phyloP scores from a whole-genome alignment of 2,329 filamentous ascomycete genomes.

The Beauveria scarabaeidicola region DNA sequence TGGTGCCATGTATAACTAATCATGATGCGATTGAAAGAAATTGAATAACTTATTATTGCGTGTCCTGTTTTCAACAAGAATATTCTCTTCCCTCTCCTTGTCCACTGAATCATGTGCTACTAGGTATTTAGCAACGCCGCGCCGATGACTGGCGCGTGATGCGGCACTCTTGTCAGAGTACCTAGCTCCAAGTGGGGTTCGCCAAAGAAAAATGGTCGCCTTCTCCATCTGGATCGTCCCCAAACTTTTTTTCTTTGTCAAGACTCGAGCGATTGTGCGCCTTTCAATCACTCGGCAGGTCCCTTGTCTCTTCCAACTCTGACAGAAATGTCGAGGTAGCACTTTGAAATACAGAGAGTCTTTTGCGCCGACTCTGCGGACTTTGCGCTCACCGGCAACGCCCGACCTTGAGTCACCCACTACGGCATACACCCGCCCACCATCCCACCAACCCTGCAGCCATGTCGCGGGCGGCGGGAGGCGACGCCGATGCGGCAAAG shows the following conservation, averaged over 20 bases:
- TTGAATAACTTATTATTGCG: not conserved
- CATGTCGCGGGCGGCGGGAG: conserved; percentile 16
- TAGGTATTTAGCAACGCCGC: not conserved
- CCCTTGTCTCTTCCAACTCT: not conserved
- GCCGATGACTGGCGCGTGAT: not conserved
- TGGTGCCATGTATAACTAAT: conserved; percentile 2
- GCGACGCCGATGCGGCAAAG: conserved; percentile 32
- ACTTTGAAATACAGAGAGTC: not conserved
- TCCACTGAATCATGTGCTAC: not conserved
- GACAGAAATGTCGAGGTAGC: conserved; percentile 5
- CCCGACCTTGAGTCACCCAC: conserved; percentile 4
- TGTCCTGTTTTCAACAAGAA: not conserved
- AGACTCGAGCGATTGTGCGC: not conserved
- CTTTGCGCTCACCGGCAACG: not conserved
- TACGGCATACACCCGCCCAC: not conserved
- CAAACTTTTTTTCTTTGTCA: conserved; percentile 7
- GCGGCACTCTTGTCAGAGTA: not conserved
- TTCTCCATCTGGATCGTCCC: conserved; percentile 9
- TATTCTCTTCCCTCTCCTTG: not conserved
- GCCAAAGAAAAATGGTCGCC: conserved; percentile 5
- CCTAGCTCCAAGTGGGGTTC: conserved; percentile 11
- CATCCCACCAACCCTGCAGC: not conserved
- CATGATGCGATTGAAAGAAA: not conserved
- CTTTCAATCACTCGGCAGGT: not conserved
- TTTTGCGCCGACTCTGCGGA: not conserved